phyloP scores from a whole-genome alignment of 495 filamentous ascomycete genomes.

The Lasiosphaeria ovina region DNA sequence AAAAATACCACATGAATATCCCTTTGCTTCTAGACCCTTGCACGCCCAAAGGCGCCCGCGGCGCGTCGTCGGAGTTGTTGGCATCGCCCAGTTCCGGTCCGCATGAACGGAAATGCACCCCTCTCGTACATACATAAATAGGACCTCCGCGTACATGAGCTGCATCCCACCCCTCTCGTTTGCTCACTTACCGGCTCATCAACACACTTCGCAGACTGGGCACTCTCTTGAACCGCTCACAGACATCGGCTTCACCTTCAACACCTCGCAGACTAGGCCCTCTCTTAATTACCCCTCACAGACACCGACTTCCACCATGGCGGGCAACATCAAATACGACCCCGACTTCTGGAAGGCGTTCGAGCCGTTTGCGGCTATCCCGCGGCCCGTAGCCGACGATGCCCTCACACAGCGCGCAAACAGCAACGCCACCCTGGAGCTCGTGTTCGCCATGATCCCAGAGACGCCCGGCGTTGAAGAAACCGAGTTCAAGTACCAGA shows the following conservation, averaged over 20 bases:
- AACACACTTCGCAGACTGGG: neutral
- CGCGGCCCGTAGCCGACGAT: neutral
- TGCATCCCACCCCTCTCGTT: neutral
- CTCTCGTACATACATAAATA: too few species aligned
- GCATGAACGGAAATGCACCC: too few species aligned
- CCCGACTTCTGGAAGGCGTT: slow-evolving; percentile 2
- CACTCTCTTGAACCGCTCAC: too few species aligned
- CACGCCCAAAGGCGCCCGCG: too few species aligned
- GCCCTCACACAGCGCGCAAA: neutral
- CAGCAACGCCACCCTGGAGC: neutral
- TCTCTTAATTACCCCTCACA: neutral
- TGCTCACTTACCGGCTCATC: neutral
- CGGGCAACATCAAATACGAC: slow-evolving; percentile 13
- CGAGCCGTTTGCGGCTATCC: neutral
- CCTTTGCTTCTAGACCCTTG: too few species aligned
- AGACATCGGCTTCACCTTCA: too few species aligned
- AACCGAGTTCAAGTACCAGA: neutral
- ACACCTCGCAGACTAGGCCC: too few species aligned
- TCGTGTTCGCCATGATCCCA: neutral
- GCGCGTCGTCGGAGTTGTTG: too few species aligned
- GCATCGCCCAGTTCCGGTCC: too few species aligned
- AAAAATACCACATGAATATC: too few species aligned
- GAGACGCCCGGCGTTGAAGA: neutral
- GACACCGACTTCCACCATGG: neutral
- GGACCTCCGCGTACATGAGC: too few species aligned